Conservation (phyloP, 306 rosid species). For the Cucurbita moschata region DNA sequence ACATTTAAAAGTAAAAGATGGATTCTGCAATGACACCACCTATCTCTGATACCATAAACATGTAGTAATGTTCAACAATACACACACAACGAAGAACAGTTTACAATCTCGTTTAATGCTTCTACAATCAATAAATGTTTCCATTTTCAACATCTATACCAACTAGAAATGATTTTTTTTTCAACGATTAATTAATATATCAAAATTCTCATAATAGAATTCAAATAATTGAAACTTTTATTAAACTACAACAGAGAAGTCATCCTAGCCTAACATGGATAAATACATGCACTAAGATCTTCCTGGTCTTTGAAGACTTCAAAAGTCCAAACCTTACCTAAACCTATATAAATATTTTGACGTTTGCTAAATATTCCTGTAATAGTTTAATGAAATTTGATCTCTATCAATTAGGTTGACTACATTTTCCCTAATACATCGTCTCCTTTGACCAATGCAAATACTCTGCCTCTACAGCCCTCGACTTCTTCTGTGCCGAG, state of each 20-base stretch:
- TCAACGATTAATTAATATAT: background rate
- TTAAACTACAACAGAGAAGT: background rate
- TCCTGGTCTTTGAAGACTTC: background rate
- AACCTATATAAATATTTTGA: background rate
- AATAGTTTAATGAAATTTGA: background rate
- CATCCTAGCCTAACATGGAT: background rate
- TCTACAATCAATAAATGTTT: background rate
- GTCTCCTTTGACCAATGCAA: background rate
- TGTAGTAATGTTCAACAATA: too few relatives aligned
- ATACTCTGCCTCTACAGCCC: background rate
- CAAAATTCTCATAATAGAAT: background rate
- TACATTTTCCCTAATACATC: background rate
- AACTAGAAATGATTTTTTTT: background rate
- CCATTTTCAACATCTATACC: background rate
- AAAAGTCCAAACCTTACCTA: background rate
- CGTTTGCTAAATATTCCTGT: background rate
- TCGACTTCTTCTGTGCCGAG: background rate
- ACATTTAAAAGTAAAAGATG: background rate
- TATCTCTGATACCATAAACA: too few relatives aligned
- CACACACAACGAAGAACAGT: background rate
- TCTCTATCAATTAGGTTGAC: background rate
- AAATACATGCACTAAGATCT: background rate
- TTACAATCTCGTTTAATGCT: background rate
- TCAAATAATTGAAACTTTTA: background rate
- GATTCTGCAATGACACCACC: background rate